A percentile compares a stretch with the other conserved stretches of the same genome.
Evolutionary conservation across 1,284 basidiomycete genomes (phyloP).

Genomic region (Pholiota adiposa): DNA sequence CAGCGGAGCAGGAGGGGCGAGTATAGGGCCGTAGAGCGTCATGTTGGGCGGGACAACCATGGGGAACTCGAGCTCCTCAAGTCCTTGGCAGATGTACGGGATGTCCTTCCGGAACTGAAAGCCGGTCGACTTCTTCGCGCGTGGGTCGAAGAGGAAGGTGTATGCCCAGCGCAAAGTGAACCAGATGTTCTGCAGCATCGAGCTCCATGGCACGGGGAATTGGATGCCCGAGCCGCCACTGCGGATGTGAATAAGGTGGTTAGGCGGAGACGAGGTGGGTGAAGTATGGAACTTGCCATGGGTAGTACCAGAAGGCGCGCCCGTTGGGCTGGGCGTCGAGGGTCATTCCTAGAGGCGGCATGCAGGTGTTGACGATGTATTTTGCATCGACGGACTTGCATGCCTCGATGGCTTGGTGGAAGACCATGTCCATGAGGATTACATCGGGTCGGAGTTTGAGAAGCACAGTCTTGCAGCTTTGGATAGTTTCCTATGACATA

Average conservation of each 20-base stretch:
- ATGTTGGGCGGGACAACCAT: slow-evolving; percentile 5
- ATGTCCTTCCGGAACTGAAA: slow-evolving; percentile 1
- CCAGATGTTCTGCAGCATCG: neutral
- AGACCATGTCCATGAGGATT: slow-evolving; percentile 5
- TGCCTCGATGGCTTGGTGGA: slow-evolving; percentile 4
- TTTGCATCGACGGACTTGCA: slow-evolving; percentile 2
- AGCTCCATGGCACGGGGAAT: neutral
- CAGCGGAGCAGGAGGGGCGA: neutral
- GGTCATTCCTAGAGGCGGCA: slow-evolving; percentile 4
- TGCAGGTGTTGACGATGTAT: slow-evolving; percentile 5
- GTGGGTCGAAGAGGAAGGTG: neutral
- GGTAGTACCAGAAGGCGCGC: slow-evolving; percentile 5
- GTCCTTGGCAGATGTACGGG: slow-evolving; percentile 1
- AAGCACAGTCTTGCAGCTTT: neutral
- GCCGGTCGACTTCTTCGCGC: neutral
- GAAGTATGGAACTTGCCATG: neutral
- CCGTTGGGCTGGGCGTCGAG: slow-evolving; percentile 4
- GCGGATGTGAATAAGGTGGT: neutral
- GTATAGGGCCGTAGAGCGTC: slow-evolving; percentile 3
- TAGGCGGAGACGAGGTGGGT: neutral
- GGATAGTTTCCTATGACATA: neutral
- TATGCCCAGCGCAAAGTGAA: neutral
- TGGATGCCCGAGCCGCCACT: slow-evolving; percentile 1
- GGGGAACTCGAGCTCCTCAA: slow-evolving; percentile 3
- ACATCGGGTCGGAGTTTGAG: neutral